Percentiles rank a stretch among this genome's conserved stretches.
Conservation (phyloP, 495 filamentous ascomycete genomes). For the Cercophora scortea region DNA sequence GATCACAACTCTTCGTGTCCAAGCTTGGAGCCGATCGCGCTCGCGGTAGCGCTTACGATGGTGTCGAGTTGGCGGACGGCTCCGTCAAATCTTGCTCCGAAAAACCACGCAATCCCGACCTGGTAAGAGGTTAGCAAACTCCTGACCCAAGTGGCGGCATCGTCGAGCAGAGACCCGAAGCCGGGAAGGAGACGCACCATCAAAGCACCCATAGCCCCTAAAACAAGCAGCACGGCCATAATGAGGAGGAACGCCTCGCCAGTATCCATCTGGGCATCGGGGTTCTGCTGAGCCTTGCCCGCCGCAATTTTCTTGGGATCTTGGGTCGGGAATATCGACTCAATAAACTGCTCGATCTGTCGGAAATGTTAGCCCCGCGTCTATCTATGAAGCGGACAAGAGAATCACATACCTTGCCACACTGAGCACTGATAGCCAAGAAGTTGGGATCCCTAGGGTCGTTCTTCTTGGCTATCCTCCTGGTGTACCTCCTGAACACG, state of each 20-base stretch:
- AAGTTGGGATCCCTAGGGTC: constrained; percentile 90
- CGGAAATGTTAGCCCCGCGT: constrained; percentile 1
- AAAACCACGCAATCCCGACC: constrained; percentile 58
- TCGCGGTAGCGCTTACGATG: constrained; percentile 10
- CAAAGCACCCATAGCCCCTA: constrained; percentile 30
- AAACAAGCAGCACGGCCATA: constrained; percentile 19
- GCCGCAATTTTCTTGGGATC: constrained; percentile 38
- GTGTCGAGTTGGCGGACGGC: constrained; percentile 27
- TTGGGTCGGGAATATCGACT: constrained; percentile 78
- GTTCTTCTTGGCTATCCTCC: constrained; percentile 89
- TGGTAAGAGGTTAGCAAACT: constrained; percentile 20
- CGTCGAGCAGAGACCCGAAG: constrained; percentile 1
- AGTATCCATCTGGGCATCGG: constrained; percentile 20
- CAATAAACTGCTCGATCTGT: constrained; percentile 96
- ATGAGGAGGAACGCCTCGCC: constrained; percentile 30
- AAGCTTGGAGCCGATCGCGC: constrained; percentile 6
- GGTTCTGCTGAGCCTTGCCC: constrained; percentile 8
- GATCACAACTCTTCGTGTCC: constrained; percentile 37
- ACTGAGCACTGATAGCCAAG: constrained; percentile 83
- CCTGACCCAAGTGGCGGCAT: background rate
- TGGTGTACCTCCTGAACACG: constrained; percentile 65
- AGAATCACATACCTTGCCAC: constrained; percentile 64
- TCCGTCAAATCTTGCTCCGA: constrained; percentile 55
- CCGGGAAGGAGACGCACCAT: constrained; percentile 36
- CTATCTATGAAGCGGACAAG: background rate